Percentiles rank a stretch among this genome's conserved stretches.
phyloP scores from a whole-genome alignment of 345 rosid species.

The Odontarrhena argentea region DNA sequence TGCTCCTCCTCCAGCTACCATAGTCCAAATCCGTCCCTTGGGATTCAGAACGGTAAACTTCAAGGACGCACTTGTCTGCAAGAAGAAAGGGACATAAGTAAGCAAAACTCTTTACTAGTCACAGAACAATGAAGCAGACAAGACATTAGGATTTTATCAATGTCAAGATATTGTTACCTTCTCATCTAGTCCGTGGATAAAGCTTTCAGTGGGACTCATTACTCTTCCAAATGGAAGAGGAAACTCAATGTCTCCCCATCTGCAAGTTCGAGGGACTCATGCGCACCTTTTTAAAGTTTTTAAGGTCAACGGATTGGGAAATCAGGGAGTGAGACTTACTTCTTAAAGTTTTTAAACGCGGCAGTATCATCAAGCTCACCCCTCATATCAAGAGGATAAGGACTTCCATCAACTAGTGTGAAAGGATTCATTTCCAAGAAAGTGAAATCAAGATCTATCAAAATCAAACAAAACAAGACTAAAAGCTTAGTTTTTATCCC shows the following conservation, averaged over 20 bases:
- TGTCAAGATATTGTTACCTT: constrained; percentile 55
- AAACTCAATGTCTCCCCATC: constrained; percentile 91
- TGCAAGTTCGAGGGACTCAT: constrained; percentile 37
- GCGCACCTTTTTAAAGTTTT: background rate
- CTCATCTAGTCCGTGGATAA: constrained; percentile 87
- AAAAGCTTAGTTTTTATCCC: constrained; percentile 1
- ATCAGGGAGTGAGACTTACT: constrained; percentile 40
- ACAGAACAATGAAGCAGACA: background rate
- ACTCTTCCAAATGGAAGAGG: constrained; percentile 96
- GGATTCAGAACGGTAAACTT: constrained; percentile 96
- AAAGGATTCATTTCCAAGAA: constrained; percentile 99
- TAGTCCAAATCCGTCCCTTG: constrained; percentile 88
- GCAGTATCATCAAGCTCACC: constrained; percentile 99
- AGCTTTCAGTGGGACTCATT: constrained; percentile 86
- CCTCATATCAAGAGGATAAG: constrained; percentile 96
- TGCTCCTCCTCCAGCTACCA: constrained; percentile 99
- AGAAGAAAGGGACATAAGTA: background rate
- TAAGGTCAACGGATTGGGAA: background rate
- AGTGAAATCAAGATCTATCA: constrained; percentile 87
- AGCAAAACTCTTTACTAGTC: constrained; percentile 7
- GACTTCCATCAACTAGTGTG: constrained; percentile 82
- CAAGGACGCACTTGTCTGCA: constrained; percentile 95
- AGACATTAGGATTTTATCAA: background rate
- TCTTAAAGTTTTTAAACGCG: constrained; percentile 92
- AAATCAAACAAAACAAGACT: constrained; percentile 22